Evolutionary conservation across 805 yeast species (phyloP).

Genomic region (Nakazawaea peltata): DNA sequence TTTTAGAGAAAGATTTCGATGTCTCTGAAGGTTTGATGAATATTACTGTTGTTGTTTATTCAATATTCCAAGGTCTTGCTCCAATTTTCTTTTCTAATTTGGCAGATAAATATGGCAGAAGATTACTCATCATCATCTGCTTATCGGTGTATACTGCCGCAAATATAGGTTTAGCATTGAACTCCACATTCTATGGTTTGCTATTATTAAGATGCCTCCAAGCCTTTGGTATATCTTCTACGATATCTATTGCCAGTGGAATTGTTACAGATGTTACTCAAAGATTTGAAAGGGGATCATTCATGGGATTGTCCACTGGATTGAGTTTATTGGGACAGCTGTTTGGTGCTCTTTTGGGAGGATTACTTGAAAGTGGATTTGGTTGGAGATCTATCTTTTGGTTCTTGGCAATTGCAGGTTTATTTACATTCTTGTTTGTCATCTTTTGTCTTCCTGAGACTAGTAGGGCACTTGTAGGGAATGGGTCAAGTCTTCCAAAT

Average conservation of each 20-base stretch:
- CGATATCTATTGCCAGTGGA: slow-evolving; percentile 63
- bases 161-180: slow-evolving; percentile 57
- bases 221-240: slow-evolving; percentile 71
- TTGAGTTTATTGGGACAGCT: slow-evolving; percentile 66
- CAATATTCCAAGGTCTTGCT: slow-evolving; percentile 66
- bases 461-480: slow-evolving; percentile 61
- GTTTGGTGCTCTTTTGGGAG: slow-evolving; percentile 68
- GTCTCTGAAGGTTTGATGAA: slow-evolving; percentile 54
- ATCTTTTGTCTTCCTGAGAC: slow-evolving; percentile 64
- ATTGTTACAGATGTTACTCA: slow-evolving; percentile 68
- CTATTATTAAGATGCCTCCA: slow-evolving; percentile 65
- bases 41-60: slow-evolving; percentile 68
- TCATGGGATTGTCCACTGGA: slow-evolving; percentile 59
- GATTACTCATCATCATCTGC: slow-evolving; percentile 56
- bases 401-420: slow-evolving; percentile 63
- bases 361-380: slow-evolving; percentile 40
- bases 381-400: slow-evolving; percentile 78
- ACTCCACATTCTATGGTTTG: slow-evolving; percentile 51
- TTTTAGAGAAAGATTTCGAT: slow-evolving; percentile 44
- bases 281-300: slow-evolving; percentile 59
- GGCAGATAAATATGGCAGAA: slow-evolving; percentile 65
- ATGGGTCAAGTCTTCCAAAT: slow-evolving; percentile 51
- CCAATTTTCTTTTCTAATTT: slow-evolving; percentile 64
- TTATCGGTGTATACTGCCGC: slow-evolving; percentile 49
- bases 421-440: slow-evolving; percentile 27